A percentile compares a stretch with the other conserved stretches of the same genome.
Conservation (phyloP, 805 yeast species). For the Zygoascus flipseniorum region DNA sequence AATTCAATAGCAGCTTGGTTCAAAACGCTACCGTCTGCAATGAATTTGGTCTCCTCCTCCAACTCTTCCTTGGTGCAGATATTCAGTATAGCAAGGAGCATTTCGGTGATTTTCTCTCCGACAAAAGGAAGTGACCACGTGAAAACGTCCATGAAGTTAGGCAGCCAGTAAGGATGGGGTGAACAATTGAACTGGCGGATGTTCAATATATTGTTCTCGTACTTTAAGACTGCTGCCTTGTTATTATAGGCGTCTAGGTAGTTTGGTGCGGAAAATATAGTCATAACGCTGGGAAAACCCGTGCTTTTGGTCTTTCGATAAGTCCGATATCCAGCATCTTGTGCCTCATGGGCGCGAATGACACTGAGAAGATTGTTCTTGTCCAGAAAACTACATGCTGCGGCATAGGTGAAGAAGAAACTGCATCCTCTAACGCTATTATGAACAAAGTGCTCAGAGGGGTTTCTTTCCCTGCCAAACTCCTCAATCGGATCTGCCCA, state of each 20-base stretch:
- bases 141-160: slow-evolving; percentile 94
- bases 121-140: slow-evolving; percentile 97
- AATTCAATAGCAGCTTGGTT: not conserved
- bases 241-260: slow-evolving; percentile 87
- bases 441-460: slow-evolving; percentile 39
- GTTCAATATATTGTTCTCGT: slow-evolving; percentile 87
- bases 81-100: slow-evolving; percentile 80
- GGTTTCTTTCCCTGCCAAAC: slow-evolving; percentile 52
- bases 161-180: slow-evolving; percentile 96
- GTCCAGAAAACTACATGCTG: slow-evolving; percentile 70
- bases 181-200: slow-evolving; percentile 87
- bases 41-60: slow-evolving; percentile 42
- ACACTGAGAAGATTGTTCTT: slow-evolving; percentile 72
- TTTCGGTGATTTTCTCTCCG: slow-evolving; percentile 92
- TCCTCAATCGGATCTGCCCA: slow-evolving; percentile 97
- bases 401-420: slow-evolving; percentile 76
- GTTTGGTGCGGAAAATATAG: slow-evolving; percentile 93
- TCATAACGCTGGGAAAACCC: slow-evolving; percentile 83
- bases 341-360: slow-evolving; percentile 95
- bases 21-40: not conserved
- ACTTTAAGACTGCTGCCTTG: slow-evolving; percentile 90
- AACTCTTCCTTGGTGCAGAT: slow-evolving; percentile 94
- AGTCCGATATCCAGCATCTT: slow-evolving; percentile 95
- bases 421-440: slow-evolving; percentile 88
- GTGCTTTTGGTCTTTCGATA: slow-evolving; percentile 74